phyloP scores from a whole-genome alignment of 2,329 filamentous ascomycete species.

The Aspergillus pseudoviridinutans region DNA sequence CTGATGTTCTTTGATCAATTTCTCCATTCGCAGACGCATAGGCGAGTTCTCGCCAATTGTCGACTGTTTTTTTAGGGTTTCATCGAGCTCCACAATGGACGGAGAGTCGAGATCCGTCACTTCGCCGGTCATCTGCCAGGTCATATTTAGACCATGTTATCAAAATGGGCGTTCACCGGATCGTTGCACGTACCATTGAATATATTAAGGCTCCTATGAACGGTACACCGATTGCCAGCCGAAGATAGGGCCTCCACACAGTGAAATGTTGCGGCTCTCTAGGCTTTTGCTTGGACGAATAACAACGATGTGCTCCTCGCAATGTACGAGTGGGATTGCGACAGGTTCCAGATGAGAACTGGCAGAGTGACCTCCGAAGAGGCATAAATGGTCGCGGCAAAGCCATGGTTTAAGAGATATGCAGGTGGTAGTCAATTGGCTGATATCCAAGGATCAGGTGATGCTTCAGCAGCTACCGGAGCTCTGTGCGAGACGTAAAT shows the following conservation, averaged over 20 bases:
- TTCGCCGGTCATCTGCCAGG: slow-evolving; percentile 32
- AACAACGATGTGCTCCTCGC: slow-evolving; percentile 21
- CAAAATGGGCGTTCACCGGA: background rate
- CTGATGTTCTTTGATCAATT: slow-evolving; percentile 91
- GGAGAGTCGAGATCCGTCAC: slow-evolving; percentile 43
- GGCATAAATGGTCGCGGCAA: slow-evolving; percentile 29
- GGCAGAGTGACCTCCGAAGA: slow-evolving; percentile 32
- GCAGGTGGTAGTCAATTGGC: slow-evolving; percentile 6
- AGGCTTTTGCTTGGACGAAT: slow-evolving; percentile 21
- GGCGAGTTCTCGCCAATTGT: slow-evolving; percentile 74
- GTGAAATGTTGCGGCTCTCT: slow-evolving; percentile 26
- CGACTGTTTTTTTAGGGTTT: slow-evolving; percentile 71
- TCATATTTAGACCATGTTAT: slow-evolving; percentile 4
- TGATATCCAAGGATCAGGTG: slow-evolving; percentile 16
- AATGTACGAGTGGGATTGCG: slow-evolving; percentile 16
- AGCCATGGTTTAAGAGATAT: slow-evolving; percentile 25
- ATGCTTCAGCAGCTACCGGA: slow-evolving; percentile 2
- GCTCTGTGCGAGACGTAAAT: background rate
- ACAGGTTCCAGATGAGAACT: slow-evolving; percentile 19
- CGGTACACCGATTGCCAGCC: slow-evolving; percentile 47
- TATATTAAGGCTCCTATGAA: slow-evolving; percentile 49
- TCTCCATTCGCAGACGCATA: slow-evolving; percentile 97
- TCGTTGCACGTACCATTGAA: slow-evolving; percentile 44
- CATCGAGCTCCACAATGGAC: slow-evolving; percentile 80
- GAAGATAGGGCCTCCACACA: slow-evolving; percentile 46